Percentiles rank a stretch among this genome's conserved stretches.
These are phyloP conservation scores for Podila minutissima DNA, from an alignment of 192 early-diverging fungal genomes.

Conservation along the genomic window DNA sequence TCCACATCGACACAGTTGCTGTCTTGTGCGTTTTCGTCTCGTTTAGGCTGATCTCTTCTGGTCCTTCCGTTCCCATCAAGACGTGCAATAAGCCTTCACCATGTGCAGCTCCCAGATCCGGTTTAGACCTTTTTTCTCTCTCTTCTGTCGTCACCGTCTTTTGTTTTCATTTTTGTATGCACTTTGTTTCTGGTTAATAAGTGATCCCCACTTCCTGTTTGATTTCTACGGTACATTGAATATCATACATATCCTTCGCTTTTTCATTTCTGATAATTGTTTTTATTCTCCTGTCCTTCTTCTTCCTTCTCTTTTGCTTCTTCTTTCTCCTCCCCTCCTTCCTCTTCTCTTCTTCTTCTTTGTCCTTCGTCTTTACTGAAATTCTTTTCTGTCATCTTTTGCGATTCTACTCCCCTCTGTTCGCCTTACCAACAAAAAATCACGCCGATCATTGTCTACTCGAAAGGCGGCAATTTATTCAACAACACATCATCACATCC, in stretches of 20 bases:
- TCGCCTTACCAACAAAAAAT: background rate
- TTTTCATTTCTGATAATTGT: background rate
- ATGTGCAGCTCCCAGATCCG: background rate
- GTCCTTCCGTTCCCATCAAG: conserved; percentile 1
- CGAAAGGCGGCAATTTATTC: no score
- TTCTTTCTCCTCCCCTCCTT: conserved; percentile 1
- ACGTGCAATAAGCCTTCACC: background rate
- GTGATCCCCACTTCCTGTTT: no score
- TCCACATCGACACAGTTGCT: no score
- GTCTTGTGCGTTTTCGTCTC: no score
- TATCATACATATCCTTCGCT: background rate
- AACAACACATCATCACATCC: background rate
- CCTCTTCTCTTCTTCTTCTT: background rate
- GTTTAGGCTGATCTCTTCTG: background rate
- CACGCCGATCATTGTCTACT: background rate
- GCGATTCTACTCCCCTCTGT: background rate
- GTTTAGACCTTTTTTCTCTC: background rate
- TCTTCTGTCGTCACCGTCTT: background rate
- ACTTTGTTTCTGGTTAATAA: no score
- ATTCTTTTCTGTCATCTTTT: no score
- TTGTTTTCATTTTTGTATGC: no score
- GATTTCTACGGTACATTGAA: no score
- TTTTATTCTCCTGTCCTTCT: background rate
- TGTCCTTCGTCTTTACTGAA: background rate
- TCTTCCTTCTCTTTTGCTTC: background rate